Evolutionary conservation across 2,329 filamentous ascomycete genomes (phyloP).

Genomic region (Aphanocladium album): DNA sequence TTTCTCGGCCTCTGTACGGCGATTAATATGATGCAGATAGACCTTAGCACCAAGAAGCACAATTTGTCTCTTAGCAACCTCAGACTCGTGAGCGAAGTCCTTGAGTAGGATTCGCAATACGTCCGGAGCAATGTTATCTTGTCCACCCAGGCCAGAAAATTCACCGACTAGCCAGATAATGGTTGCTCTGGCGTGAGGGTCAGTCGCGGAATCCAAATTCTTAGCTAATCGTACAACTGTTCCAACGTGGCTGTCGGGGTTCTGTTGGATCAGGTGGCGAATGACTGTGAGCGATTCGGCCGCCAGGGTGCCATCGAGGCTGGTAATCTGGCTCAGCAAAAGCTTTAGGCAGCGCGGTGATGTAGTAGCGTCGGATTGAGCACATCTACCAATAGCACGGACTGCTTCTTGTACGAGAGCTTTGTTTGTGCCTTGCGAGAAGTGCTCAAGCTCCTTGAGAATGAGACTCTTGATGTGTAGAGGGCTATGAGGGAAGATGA

Average conservation of each 20-base stretch:
- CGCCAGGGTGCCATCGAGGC: slow-evolving; percentile 78
- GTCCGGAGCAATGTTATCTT: slow-evolving; percentile 88
- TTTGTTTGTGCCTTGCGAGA: slow-evolving; percentile 69
- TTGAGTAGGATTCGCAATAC: slow-evolving; percentile 84
- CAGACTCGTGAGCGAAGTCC: slow-evolving; percentile 76
- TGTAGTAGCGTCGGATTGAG: slow-evolving; percentile 67
- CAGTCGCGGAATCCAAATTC: slow-evolving; percentile 82
- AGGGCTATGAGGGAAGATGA: slow-evolving; percentile 82
- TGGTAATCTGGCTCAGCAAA: slow-evolving; percentile 81
- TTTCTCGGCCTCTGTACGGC: slow-evolving; percentile 42
- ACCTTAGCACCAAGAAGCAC: slow-evolving; percentile 93
- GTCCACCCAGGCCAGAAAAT: slow-evolving; percentile 72
- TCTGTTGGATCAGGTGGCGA: slow-evolving; percentile 88
- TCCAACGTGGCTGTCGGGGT: slow-evolving; percentile 71
- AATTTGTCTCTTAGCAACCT: slow-evolving; percentile 85
- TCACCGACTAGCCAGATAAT: slow-evolving; percentile 98
- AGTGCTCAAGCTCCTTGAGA: slow-evolving; percentile 89
- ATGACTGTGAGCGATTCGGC: slow-evolving; percentile 94
- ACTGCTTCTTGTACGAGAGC: slow-evolving; percentile 83
- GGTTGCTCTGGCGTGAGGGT: slow-evolving; percentile 82
- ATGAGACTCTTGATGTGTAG: slow-evolving; percentile 77
- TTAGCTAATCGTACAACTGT: slow-evolving; percentile 88
- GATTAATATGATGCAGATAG: slow-evolving; percentile 81
- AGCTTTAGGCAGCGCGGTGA: slow-evolving; percentile 76
- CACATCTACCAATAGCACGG: slow-evolving; percentile 87